Evolutionary conservation across 805 yeast species (phyloP).

Genomic region (Wickerhamomyces canadensis): DNA sequence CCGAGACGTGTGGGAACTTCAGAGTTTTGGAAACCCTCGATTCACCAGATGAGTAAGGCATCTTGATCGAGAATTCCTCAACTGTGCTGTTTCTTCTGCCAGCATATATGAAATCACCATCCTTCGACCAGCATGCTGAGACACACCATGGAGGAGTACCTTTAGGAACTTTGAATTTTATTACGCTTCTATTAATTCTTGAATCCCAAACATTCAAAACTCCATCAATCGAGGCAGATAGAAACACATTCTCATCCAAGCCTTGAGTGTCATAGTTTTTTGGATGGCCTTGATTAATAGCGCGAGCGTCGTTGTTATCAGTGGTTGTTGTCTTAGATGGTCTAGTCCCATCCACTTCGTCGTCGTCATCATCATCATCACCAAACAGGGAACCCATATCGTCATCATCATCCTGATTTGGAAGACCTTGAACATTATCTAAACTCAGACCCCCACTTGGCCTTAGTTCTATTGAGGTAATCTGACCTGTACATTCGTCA

Average conservation of each 20-base stretch:
- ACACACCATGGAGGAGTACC: slow-evolving; percentile 93
- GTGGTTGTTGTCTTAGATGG: no score
- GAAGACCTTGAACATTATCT: slow-evolving; percentile 13
- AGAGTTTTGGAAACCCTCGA: slow-evolving; percentile 53
- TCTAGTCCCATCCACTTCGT: no score
- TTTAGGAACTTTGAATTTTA: slow-evolving; percentile 48
- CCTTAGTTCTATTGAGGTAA: slow-evolving; percentile 68
- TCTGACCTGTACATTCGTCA: slow-evolving; percentile 65
- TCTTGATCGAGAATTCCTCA: slow-evolving; percentile 65
- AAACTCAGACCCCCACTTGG: slow-evolving; percentile 36
- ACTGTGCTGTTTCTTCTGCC: slow-evolving; percentile 89
- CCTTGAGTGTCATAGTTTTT: slow-evolving; percentile 4
- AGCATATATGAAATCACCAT: slow-evolving; percentile 72
- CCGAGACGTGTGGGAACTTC: slow-evolving; percentile 80
- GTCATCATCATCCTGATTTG: slow-evolving; percentile 29
- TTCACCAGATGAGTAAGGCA: slow-evolving; percentile 36
- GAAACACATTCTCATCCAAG: slow-evolving; percentile 47
- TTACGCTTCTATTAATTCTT: slow-evolving; percentile 41
- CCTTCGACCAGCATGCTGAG: slow-evolving; percentile 80
- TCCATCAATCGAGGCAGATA: slow-evolving; percentile 84
- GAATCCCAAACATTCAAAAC: slow-evolving; percentile 77
- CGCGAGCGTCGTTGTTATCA: slow-evolving; percentile 1
- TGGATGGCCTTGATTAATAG: slow-evolving; percentile 14
- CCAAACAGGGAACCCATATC: slow-evolving; percentile 56
- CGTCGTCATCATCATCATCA: slow-evolving; percentile 43